Conservation (phyloP, 73 alveolate genomes). For the Loxodes magnus region DNA sequence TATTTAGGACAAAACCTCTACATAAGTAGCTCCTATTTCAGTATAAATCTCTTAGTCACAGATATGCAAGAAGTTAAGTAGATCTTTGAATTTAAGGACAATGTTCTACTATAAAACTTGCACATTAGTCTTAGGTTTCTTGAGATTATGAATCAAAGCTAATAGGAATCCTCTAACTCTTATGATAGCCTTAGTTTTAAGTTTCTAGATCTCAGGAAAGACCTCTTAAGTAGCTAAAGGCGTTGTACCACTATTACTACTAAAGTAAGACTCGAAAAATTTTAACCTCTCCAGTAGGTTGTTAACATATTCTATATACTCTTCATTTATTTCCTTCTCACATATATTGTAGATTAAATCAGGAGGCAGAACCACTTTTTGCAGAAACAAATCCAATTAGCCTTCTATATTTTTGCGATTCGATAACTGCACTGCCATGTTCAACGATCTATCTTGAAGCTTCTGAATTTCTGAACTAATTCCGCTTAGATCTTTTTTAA, state of each 20-base stretch:
- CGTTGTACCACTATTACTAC: not conserved
- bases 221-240: conserved; percentile 22
- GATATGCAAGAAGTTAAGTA: conserved; percentile 23
- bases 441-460: conserved; percentile 33
- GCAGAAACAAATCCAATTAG: conserved; percentile 26
- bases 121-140: conserved; percentile 51
- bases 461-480: conserved; percentile 30
- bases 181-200: conserved; percentile 37
- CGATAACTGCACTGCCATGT: conserved; percentile 19
- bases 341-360: conserved; percentile 33
- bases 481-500: conserved; percentile 34
- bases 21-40: conserved; percentile 34
- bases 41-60: conserved; percentile 37
- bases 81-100: conserved; percentile 29
- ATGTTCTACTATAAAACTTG: conserved; percentile 39
- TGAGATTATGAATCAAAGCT: conserved; percentile 26
- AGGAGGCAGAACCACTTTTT: conserved; percentile 26
- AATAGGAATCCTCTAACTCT: conserved; percentile 30
- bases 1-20: conserved; percentile 32
- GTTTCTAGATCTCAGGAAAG: conserved; percentile 43
- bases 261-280: conserved; percentile 7
- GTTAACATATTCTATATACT: conserved; percentile 33
- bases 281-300: conserved; percentile 17
- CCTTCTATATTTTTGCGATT: conserved; percentile 40
- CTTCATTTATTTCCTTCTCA: conserved; percentile 41